Base-by-base conservation (phyloP, 2,329 filamentous ascomycete species). In the Zasmidium angulare region DNA sequence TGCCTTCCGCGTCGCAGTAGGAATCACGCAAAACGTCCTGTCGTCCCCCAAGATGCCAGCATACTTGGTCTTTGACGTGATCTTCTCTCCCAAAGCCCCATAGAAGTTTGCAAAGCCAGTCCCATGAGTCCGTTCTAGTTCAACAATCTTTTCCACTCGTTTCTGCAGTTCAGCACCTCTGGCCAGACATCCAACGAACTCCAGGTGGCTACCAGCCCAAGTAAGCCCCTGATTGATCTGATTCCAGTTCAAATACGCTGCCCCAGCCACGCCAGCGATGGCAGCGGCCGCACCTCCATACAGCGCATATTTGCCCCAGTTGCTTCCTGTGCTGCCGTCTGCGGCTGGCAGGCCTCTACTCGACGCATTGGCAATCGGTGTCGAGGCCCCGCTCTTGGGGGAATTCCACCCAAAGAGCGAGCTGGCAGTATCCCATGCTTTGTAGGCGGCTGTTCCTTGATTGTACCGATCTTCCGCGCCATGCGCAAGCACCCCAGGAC, bases 121-220 rank as follows among this genome's bases (percentile, higher is more conserved):
- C 12, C 81, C 82, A 14, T 90, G 82, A 59, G 89, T 85, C 49
- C 79, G 74, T 31, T 86, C 82, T 20, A 93, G 78, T 59, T 82
- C 80, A n/a, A 84, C 81, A 72, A 97, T 81, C 61, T 79, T 82
- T n/a, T 81, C 78, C 10, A 96, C 82, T 29, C 95, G 86, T 70
- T 86, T 84, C 66, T 87, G 86, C 64, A 98, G 79, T 71, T 96
- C 92, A 68, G 93, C 89, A 3, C 86, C 86, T n/a, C 90, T 86
- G 50, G 90, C 89, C 7, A 99, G 83, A 69, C 91, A 96, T 1
- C 92, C 91, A 1, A 98, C 90, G 69, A 98, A 99, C 74, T 95
- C 90, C 23, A 99, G 85, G 75, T 99, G 95, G 36, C 90, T 95
- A 17, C 89, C 86, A 14, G 90, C 90, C 92, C 93, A 98, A 10